A percentile compares a stretch with the other conserved stretches of the same genome.
Evolutionary conservation across 2,329 filamentous ascomycete species (phyloP).

Genomic region (Alternaria consortialis): DNA sequence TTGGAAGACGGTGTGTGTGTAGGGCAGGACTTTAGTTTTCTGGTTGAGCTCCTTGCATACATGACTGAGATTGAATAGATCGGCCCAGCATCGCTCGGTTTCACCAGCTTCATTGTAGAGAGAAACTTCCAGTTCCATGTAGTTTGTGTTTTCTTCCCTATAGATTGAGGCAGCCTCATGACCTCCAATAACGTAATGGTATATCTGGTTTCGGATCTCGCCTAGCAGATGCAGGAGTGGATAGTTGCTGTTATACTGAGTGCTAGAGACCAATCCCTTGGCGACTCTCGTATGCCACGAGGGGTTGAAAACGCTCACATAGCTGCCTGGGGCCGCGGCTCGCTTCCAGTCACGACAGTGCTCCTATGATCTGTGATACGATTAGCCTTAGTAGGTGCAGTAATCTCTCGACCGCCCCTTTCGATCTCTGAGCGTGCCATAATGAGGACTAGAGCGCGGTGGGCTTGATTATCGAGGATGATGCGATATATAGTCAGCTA

Average conservation of each 20-base stretch:
- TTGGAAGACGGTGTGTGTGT: too few relatives aligned
- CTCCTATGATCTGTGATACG: neutral
- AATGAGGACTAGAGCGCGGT: neutral
- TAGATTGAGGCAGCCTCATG: too few relatives aligned
- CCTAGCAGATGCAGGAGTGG: conserved; percentile 24
- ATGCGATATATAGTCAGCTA: neutral
- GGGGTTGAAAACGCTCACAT: neutral
- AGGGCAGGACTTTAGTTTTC: too few relatives aligned
- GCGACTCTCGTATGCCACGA: neutral
- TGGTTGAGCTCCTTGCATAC: too few relatives aligned
- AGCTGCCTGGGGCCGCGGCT: neutral
- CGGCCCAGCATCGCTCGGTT: too few relatives aligned
- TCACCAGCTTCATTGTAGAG: too few relatives aligned
- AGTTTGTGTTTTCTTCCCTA: too few relatives aligned
- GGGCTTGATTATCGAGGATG: neutral
- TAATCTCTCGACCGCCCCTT: neutral
- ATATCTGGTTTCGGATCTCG: conserved; percentile 27
- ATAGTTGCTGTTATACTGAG: neutral
- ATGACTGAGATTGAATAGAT: too few relatives aligned
- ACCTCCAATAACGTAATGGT: conserved; percentile 20
- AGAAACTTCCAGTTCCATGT: too few relatives aligned
- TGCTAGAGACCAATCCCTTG: neutral
- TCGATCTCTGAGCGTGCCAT: neutral
- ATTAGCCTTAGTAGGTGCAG: neutral
- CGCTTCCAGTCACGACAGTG: neutral